Evolutionary conservation across 192 early-diverging fungal species (phyloP), one percentile per base, ranked within the genome.

Genomic region (Coemansia umbellata): DNA sequence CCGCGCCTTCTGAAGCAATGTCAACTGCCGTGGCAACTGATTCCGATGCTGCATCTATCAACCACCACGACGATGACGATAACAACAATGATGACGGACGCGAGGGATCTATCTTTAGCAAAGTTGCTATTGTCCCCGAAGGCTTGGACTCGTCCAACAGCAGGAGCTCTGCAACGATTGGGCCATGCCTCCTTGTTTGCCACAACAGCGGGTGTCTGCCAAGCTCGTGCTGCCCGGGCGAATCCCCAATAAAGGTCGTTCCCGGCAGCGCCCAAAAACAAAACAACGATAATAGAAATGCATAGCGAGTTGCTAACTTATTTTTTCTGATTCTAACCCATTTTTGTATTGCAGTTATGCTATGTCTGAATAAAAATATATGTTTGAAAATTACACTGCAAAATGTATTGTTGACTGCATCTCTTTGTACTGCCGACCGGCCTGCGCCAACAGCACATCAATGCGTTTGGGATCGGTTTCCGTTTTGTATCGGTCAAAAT

Each of bases 351-450:
- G n/a, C n/a, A n/a, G n/a, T n/a, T 37, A 3, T 11, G 37, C 37
- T 15, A 37, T 37, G 18, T 13, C 32, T 8, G 18, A 37, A 37
- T 17, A 37, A 37, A 37, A 37, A 11, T 4, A 37, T 37, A n/a
- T n/a, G n/a, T n/a, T n/a, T n/a, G n/a, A n/a, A n/a, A n/a, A n/a
- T n/a, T n/a, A n/a, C n/a, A n/a, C n/a, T n/a, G n/a, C n/a, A n/a
- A n/a, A n/a, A n/a, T n/a, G n/a, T n/a, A n/a, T 45, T 5, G 43
- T 27, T 11, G 61, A 60, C 14, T 75, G 66, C 40, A 75, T 58
- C 23, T 75, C 66, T 55, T 75, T 75, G 58, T 64, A 69, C 41
- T 75, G 72, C 5, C 72, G 37, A 13, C 45, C 64, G 14, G 72
- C 72, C 36, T 75, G 72, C 0, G 66, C 72, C 36, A 75, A 35